phyloP scores from a whole-genome alignment of 805 yeast species.

The Kockiozyma suomiensis region DNA sequence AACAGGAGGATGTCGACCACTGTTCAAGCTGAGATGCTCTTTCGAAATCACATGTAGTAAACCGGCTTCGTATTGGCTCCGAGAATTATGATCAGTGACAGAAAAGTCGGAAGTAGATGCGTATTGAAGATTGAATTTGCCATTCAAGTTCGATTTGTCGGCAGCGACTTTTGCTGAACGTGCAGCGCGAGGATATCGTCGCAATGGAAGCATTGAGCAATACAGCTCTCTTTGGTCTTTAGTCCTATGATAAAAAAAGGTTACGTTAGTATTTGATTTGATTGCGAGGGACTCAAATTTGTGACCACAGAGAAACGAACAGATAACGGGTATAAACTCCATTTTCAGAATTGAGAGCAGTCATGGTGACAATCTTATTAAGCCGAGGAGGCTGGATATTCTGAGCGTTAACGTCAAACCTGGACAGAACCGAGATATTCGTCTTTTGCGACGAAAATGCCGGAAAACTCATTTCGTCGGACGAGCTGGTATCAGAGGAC shows the following conservation, averaged over 20 bases:
- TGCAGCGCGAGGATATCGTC: neutral
- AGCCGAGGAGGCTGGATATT: neutral
- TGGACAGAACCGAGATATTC: neutral
- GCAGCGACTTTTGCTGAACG: neutral
- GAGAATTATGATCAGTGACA: too few species aligned
- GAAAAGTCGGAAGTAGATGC: neutral
- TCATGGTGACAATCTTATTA: neutral
- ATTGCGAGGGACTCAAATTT: too few species aligned
- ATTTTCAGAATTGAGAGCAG: slow-evolving; percentile 14
- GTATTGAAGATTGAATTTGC: neutral
- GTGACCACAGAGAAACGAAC: too few species aligned
- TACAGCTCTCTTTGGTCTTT: neutral
- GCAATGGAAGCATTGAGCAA: neutral
- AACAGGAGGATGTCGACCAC: neutral
- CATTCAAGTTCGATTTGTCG: neutral
- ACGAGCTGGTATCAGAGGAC: neutral
- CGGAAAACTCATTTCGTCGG: neutral
- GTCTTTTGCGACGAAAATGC: neutral
- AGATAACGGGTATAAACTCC: slow-evolving; percentile 4
- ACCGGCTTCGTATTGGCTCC: too few species aligned
- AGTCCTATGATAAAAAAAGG: neutral
- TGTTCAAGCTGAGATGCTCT: neutral
- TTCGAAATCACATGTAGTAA: neutral
- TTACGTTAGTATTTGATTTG: too few species aligned
- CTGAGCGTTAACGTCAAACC: neutral